A percentile compares a stretch with the other conserved stretches of the same genome.
These are phyloP conservation scores for Penicillium longicatenatum DNA, from an alignment of 495 filamentous ascomycete genomes.

Conservation along the genomic window DNA sequence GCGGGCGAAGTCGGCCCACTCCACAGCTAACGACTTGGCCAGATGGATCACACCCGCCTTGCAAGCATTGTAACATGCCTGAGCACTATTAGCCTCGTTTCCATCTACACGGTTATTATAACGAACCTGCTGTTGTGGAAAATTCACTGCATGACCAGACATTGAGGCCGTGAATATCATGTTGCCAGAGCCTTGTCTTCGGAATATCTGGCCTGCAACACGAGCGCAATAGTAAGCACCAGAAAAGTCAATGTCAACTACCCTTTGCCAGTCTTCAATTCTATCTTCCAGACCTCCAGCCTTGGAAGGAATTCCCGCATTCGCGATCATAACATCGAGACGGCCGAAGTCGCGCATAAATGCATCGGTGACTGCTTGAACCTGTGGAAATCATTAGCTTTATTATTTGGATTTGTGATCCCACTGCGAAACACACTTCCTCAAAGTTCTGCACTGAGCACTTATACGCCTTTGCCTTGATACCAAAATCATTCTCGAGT, in stretches of 20 bases:
- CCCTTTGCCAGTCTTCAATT: constrained; percentile 59
- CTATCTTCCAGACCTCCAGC: constrained; percentile 55
- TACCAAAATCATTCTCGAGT: too few species aligned
- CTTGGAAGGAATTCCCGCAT: constrained; percentile 59
- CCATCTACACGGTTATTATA: too few species aligned
- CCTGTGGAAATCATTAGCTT: too few species aligned
- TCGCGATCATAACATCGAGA: constrained; percentile 60
- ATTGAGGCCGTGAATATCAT: constrained; percentile 60
- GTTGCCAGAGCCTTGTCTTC: constrained; percentile 50
- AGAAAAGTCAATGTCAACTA: constrained; percentile 57
- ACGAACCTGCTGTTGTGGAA: constrained; percentile 66
- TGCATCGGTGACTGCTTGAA: too few species aligned
- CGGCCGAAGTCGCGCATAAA: constrained; percentile 47
- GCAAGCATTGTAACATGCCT: constrained; percentile 69
- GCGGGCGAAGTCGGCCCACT: constrained; percentile 81
- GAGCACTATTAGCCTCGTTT: too few species aligned
- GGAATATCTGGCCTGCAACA: constrained; percentile 57
- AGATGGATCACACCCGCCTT: constrained; percentile 55
- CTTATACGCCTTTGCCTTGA: too few species aligned
- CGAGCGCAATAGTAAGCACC: constrained; percentile 61
- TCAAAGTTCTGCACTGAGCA: too few species aligned
- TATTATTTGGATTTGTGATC: too few species aligned
- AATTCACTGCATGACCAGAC: constrained; percentile 68
- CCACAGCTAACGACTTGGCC: constrained; percentile 69
- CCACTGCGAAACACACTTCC: too few species aligned